Percentiles rank a stretch among this genome's conserved stretches.
Conservation (phyloP, 208 protist genomes). For the Trypanosoma brucei region DNA sequence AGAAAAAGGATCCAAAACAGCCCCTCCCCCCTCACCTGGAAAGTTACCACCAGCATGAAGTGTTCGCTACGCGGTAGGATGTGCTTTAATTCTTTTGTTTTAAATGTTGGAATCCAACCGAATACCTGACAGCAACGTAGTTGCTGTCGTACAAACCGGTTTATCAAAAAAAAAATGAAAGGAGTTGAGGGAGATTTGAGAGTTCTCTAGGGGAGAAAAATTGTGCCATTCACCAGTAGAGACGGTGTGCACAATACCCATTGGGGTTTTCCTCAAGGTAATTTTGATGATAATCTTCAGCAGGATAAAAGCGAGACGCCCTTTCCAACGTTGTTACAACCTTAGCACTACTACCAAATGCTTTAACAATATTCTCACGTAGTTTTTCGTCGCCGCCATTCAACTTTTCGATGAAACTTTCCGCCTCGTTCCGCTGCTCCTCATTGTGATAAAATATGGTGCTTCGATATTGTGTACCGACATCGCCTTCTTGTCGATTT, state of each 20-base stretch:
- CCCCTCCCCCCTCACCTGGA: too few species aligned
- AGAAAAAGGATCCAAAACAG: background rate
- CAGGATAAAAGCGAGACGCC: conserved; percentile 67
- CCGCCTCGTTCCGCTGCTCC: conserved; percentile 75
- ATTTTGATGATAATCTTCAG: conserved; percentile 87
- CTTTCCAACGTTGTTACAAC: conserved; percentile 72
- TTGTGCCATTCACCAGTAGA: conserved; percentile 44
- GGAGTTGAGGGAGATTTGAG: too few species aligned
- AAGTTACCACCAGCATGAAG: too few species aligned
- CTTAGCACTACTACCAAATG: conserved; percentile 40
- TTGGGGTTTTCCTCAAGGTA: conserved; percentile 79
- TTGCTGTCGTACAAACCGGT: too few species aligned
- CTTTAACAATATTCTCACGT: conserved; percentile 61
- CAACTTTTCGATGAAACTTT: conserved; percentile 72
- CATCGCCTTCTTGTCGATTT: conserved; percentile 88
- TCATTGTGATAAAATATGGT: conserved; percentile 90
- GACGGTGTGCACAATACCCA: conserved; percentile 77
- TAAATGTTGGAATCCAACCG: too few species aligned
- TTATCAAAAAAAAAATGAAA: too few species aligned
- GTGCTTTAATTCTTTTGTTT: too few species aligned
- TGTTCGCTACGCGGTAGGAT: too few species aligned
- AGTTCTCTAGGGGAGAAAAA: background rate
- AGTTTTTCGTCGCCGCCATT: conserved; percentile 54
- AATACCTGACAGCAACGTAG: too few species aligned
- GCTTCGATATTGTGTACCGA: conserved; percentile 94